These are phyloP conservation scores for Diphasiastrum complanatum DNA, from an alignment of 83 land plant genomes.

Conservation along the genomic window DNA sequence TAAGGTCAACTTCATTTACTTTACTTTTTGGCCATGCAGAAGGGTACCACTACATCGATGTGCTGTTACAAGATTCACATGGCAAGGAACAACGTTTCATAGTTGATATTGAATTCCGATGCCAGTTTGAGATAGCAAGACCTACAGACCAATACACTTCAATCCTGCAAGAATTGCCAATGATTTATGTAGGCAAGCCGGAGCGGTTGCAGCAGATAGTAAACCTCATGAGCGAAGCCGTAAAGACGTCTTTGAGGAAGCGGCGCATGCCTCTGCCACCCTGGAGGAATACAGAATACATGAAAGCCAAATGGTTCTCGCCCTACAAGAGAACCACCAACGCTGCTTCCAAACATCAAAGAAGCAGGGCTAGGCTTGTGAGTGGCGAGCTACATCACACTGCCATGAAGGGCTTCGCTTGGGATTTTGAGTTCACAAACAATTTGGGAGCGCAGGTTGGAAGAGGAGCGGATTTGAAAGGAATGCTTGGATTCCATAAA, in stretches of 20 bases:
- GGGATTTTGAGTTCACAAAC: too few species aligned
- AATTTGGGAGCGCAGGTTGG: too few species aligned
- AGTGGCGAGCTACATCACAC: too few species aligned
- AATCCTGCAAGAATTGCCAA: constrained; percentile 55
- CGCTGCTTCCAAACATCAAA: too few species aligned
- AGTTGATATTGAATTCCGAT: constrained; percentile 75
- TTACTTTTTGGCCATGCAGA: constrained; percentile 36
- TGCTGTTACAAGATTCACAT: constrained; percentile 29
- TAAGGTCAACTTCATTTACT: too few species aligned
- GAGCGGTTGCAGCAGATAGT: constrained; percentile 75
- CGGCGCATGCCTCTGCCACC: constrained; percentile 73
- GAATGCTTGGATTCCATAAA: too few species aligned
- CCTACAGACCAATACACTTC: constrained; percentile 54
- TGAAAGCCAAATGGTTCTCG: constrained; percentile 66
- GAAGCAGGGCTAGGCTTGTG: too few species aligned
- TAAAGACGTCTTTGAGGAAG: constrained; percentile 68
- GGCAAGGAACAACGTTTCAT: constrained; percentile 33
- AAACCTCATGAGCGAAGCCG: constrained; percentile 61
- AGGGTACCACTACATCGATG: constrained; percentile 91
- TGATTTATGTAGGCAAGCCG: constrained; percentile 61
- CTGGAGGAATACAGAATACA: constrained; percentile 57
- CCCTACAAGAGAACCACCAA: constrained; percentile 42
- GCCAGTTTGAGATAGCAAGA: constrained; percentile 90
- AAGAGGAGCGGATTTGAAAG: too few species aligned
- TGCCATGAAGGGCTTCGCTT: too few species aligned